Conservation (phyloP, 345 rosid species). For the Gossypium australe region DNA sequence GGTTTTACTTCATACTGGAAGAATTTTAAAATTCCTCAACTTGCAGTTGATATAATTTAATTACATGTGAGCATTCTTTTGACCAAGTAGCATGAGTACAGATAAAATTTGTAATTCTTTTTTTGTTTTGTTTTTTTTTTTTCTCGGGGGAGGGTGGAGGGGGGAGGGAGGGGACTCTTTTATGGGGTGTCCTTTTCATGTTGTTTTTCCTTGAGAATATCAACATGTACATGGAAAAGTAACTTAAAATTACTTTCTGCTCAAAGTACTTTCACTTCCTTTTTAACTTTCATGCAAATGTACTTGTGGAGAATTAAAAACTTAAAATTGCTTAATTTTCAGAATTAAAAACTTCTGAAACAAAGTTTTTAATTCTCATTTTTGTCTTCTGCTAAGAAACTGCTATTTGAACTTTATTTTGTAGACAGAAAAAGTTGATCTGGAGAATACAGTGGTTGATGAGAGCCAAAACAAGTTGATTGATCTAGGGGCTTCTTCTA, state of each 20-base stretch:
- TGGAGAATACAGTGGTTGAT: slow-evolving; percentile 97
- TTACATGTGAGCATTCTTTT: neutral
- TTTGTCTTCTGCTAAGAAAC: slow-evolving; percentile 21
- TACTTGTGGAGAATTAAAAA: neutral
- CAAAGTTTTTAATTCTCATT: neutral
- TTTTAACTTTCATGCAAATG: neutral
- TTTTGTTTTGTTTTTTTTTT: neutral
- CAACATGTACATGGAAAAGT: neutral
- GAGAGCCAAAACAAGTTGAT: slow-evolving; percentile 88
- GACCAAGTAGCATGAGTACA: neutral
- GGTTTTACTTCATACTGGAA: neutral
- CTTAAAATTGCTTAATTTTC: no score
- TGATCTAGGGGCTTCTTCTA: slow-evolving; percentile 45
- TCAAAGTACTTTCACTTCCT: neutral
- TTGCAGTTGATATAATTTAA: neutral
- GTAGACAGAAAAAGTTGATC: slow-evolving; percentile 98
- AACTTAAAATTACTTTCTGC: neutral
- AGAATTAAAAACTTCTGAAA: neutral
- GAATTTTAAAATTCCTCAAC: neutral
- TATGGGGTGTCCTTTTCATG: neutral
- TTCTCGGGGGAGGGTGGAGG: neutral
- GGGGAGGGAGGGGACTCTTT: neutral
- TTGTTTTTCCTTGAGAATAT: neutral
- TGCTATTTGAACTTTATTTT: slow-evolving; percentile 24
- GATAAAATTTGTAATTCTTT: neutral